phyloP scores from a whole-genome alignment of 2,329 filamentous ascomycete species.

The Dissoconium aciculare region DNA sequence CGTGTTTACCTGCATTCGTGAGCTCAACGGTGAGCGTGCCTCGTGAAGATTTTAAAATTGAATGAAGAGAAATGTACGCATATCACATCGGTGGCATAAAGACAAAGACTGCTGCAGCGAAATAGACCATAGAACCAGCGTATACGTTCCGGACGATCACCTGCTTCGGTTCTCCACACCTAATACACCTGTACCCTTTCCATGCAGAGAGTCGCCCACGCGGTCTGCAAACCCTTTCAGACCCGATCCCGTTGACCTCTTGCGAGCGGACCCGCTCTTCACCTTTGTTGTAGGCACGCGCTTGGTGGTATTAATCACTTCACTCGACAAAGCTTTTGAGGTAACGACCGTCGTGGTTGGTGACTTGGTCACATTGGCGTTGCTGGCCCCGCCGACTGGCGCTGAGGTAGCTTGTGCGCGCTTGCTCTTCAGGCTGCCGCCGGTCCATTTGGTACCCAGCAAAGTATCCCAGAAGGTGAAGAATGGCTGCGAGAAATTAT shows the following conservation, averaged over 20 bases:
- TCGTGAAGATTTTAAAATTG: too few species aligned
- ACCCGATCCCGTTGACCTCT: constrained; percentile 26
- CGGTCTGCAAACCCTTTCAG: constrained; percentile 32
- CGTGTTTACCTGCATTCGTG: too few species aligned
- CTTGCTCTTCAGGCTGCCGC: constrained; percentile 45
- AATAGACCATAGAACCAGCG: too few species aligned
- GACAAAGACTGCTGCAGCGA: too few species aligned
- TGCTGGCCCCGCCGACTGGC: constrained; percentile 8
- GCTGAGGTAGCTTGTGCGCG: constrained; percentile 30
- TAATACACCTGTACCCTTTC: constrained; percentile 31
- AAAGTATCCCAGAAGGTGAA: constrained; percentile 90
- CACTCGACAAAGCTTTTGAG: constrained; percentile 24
- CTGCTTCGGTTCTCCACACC: constrained; percentile 26
- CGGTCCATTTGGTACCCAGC: constrained; percentile 69
- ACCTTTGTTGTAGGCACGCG: constrained; percentile 26
- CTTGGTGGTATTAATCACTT: constrained; percentile 27
- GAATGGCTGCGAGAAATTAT: constrained; percentile 67
- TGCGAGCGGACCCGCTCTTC: constrained; percentile 28
- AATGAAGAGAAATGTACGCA: too few species aligned
- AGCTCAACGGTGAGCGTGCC: too few species aligned
- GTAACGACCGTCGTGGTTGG: constrained; percentile 12
- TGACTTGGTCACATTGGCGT: constrained; percentile 13
- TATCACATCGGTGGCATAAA: too few species aligned
- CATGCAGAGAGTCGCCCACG: constrained; percentile 33
- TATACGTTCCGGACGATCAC: constrained; percentile 1